Evolutionary conservation across 225 moss, liverwort and hornwort species (phyloP), one percentile per base, ranked within the genome.

Genomic region (Pseudisothecium myosuroides): DNA sequence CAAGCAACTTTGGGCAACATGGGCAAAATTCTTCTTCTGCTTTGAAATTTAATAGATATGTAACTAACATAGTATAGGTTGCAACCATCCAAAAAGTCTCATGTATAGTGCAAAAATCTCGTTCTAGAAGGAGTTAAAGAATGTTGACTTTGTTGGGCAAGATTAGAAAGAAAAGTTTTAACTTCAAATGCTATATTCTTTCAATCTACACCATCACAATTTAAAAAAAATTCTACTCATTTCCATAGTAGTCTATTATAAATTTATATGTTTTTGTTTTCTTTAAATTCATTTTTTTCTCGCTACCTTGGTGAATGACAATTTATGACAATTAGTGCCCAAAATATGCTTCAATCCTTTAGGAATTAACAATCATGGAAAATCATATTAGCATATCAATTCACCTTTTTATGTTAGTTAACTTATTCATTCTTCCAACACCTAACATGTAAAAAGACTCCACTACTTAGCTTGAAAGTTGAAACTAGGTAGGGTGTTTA

Each of bases 1-100:
- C 0, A 0, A 0, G 11, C 2, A 32, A 1, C 6, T 3, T 37
- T 1, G 0, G 11, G 10, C 20, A 36, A 66, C 3, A 11, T 39
- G 4, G 1, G 1, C 4, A 69, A 39, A 24, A 39, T 13, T 69
- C 14, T 24, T 69, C 8, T 69, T 69, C 24, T 14, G 24, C 4
- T 39, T 69, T 24, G 39, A 39, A 69, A 69, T 24, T 39, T 69
- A 39, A 14, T 69, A 39, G 39, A 37, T 69, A 39, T 39, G 4
- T 22, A 22, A 68, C 3, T 6, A 37, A 37, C 7, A 68, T 39
- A 23, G 13, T 12, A 39, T 7, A 23, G 7, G 22, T 22, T 68
- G 23, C 23, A 68, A n/a, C 0, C n/a, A 2, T 34, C 2, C 17
- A 64, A 29, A 34, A 65, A 17, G 18, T 9, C 18, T 63, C 18